Evolutionary conservation across 2,329 filamentous ascomycete genomes (phyloP).

Genomic region (Monosporascus sp.): DNA sequence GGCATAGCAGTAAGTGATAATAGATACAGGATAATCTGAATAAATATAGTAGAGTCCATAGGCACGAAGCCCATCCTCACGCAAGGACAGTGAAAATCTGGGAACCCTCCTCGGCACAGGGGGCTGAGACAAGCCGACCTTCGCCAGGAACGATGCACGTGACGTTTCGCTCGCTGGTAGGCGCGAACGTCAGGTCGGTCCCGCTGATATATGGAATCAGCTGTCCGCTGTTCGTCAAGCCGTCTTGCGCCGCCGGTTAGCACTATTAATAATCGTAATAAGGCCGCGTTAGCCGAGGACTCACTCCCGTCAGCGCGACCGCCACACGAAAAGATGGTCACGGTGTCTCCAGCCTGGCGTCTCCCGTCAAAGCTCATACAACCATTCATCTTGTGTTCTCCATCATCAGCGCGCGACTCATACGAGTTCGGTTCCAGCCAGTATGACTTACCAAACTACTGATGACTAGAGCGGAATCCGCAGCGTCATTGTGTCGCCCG

Average conservation of each 20-base stretch:
- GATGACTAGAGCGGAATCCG: conserved; percentile 38
- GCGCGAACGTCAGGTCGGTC: conserved; percentile 39
- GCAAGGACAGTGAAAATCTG: conserved; percentile 24
- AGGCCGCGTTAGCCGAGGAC: conserved; percentile 5
- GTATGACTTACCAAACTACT: conserved; percentile 36
- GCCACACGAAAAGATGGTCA: conserved; percentile 48
- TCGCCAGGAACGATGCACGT: conserved; percentile 39
- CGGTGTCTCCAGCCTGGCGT: conserved; percentile 38
- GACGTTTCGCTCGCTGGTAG: conserved; percentile 36
- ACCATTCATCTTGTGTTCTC: conserved; percentile 35
- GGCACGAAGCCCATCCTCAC: conserved; percentile 2
- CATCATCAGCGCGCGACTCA: neutral
- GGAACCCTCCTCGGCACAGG: conserved; percentile 23
- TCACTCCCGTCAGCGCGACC: conserved; percentile 44
- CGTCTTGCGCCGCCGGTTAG: conserved; percentile 24
- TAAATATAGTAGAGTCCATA: neutral
- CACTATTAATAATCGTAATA: no score
- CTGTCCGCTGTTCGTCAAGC: conserved; percentile 43
- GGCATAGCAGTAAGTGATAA: no score
- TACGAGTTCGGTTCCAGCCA: neutral
- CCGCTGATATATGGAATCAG: conserved; percentile 42
- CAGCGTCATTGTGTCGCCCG: conserved; percentile 44
- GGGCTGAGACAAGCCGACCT: conserved; percentile 26
- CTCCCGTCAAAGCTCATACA: conserved; percentile 47
- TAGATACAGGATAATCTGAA: neutral